Base-by-base conservation (phyloP, 805 yeast genomes). In the Candida chilensis region DNA sequence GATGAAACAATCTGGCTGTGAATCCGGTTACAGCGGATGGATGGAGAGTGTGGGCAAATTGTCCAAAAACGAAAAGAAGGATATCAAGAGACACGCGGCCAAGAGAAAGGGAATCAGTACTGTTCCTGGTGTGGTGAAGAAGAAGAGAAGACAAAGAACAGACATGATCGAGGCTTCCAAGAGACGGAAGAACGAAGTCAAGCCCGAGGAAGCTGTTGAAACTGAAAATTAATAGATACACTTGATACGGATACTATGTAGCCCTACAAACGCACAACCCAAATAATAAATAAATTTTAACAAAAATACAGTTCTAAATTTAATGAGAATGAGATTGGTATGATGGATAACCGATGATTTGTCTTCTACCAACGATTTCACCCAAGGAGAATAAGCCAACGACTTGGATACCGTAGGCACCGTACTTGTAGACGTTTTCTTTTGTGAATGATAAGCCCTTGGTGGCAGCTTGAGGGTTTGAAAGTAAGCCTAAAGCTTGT, bases 311-410 rank as follows among this genome's bases (percentile, higher is more conserved):
- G 10, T 8, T 21, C 7, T 17, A 17, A 18, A 17, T 20, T 28
- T 34, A 29, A 30, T 27, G 40, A 33, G 50, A 57, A 37, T 52
- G 53, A 34, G 57, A 47, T 39, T 56, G 45, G 40, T 57, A 68
- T 12, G 68, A 49, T 50, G 84, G 83, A 71, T 92, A 90, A 44
- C 96, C 96, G 50, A 87, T 83, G 37, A 92, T 47, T 50, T 83
- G 76, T 70, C 97, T 82, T 71, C 97, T 86, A 52, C 98, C 98
- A 50, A 92, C 71, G 45, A 88, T 76, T 71, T 92, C 98, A 54
- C 98, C 98, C 28, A 90, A 69, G 17, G 96, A 76, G 63, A 87
- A 92, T 55, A 88, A 71, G 40, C 96, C 98, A 42, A 84, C 66
- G 33, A 90, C 62, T 65, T 92, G 98, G 44, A 87, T 62, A 43